Conservation (phyloP, 805 yeast genomes). For the Schwanniomyces polymorphus region DNA sequence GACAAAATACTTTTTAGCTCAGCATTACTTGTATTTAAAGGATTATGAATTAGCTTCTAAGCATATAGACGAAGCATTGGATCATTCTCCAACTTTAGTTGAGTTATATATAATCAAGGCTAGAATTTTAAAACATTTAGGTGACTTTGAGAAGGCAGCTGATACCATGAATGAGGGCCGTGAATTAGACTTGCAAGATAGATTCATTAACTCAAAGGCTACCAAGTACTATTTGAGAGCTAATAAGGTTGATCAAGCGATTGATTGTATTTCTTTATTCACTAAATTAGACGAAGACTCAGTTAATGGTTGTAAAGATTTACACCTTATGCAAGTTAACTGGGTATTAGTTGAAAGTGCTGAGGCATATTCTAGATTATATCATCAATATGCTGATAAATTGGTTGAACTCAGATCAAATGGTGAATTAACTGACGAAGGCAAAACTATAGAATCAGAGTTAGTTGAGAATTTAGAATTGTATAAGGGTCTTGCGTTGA, state of each 20-base stretch:
- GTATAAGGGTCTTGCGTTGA: constrained; percentile 71
- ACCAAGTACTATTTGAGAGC: constrained; percentile 83
- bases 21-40: constrained; percentile 63
- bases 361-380: constrained; percentile 71
- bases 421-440: constrained; percentile 22
- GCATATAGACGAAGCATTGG: constrained; percentile 60
- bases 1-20: constrained; percentile 77
- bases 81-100: constrained; percentile 79
- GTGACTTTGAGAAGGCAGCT: constrained; percentile 63
- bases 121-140: constrained; percentile 70
- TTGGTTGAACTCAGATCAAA: constrained; percentile 10
- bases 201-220: constrained; percentile 87
- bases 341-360: constrained; percentile 89
- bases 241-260: constrained; percentile 69
- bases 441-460: constrained; percentile 20
- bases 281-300: constrained; percentile 76
- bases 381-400: constrained; percentile 24
- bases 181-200: constrained; percentile 77
- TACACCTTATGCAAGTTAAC: constrained; percentile 85
- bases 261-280: constrained; percentile 71
- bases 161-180: constrained; percentile 70
- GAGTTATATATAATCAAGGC: constrained; percentile 83
- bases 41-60: constrained; percentile 55
- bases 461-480: constrained; percentile 45
- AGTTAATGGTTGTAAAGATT: constrained; percentile 81